phyloP scores from a whole-genome alignment of 345 rosid genomes.

The Excoecaria cochinchinensis region DNA sequence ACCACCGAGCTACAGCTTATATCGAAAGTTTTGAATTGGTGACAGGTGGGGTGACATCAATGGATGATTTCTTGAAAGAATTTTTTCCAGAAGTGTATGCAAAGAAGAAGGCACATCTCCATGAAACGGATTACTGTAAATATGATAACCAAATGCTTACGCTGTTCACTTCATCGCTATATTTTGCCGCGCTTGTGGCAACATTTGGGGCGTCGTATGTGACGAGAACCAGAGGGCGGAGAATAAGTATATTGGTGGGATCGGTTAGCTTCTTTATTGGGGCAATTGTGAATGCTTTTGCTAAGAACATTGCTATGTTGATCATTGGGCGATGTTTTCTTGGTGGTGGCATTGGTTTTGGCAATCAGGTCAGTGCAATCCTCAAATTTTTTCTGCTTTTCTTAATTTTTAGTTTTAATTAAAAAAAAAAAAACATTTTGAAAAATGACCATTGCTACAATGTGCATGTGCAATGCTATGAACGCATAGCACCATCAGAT shows the following conservation, averaged over 20 bases:
- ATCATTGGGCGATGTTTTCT: constrained; percentile 70
- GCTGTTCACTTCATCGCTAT: constrained; percentile 82
- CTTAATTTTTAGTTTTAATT: too few species aligned
- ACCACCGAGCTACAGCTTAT: too few species aligned
- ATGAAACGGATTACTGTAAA: constrained; percentile 91
- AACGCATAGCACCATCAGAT: too few species aligned
- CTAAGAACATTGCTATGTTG: constrained; percentile 62
- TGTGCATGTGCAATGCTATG: too few species aligned
- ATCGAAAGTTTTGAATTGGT: neutral
- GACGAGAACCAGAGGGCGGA: constrained; percentile 63
- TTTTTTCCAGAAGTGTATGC: constrained; percentile 67
- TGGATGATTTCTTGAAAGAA: constrained; percentile 88
- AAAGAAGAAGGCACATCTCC: constrained; percentile 63
- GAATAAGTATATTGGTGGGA: constrained; percentile 71
- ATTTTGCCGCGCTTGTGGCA: constrained; percentile 78
- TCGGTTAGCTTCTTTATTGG: constrained; percentile 78
- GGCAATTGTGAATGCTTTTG: constrained; percentile 64
- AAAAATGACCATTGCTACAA: too few species aligned
- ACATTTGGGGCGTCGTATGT: constrained; percentile 75
- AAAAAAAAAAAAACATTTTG: too few species aligned
- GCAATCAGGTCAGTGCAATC: constrained; percentile 55
- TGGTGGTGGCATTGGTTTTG: constrained; percentile 82
- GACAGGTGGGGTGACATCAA: constrained; percentile 89
- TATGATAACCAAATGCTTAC: constrained; percentile 77
- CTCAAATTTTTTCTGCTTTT: neutral